Conservation (phyloP, 495 filamentous ascomycete genomes). For the Sporormia fimetaria region DNA sequence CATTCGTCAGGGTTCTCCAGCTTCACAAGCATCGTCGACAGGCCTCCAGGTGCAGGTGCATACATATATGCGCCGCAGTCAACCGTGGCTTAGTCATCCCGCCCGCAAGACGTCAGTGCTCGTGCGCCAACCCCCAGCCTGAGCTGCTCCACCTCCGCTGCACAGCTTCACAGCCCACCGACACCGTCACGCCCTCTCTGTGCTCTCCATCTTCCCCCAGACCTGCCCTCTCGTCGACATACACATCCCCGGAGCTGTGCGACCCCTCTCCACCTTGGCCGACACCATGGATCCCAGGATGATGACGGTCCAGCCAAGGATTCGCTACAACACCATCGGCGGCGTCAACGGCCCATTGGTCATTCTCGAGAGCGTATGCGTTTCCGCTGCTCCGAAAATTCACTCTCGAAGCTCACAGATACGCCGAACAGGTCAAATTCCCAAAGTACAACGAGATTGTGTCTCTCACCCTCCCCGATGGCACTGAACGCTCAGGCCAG, state of each 20-base stretch:
- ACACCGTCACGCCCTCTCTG: slow-evolving; percentile 1
- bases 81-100: slow-evolving; percentile 4
- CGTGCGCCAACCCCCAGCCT: slow-evolving; percentile 2
- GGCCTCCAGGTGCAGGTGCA: no score
- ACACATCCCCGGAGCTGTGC: background rate
- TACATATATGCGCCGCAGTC: background rate
- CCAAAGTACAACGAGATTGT: slow-evolving; percentile 98
- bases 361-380: slow-evolving; percentile 77
- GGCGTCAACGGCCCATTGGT: slow-evolving; percentile 97
- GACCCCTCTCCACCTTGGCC: slow-evolving; percentile 24
- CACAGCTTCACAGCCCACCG: slow-evolving; percentile 14
- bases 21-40: no score
- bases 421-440: slow-evolving; percentile 68
- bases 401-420: slow-evolving; percentile 16
- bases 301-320: slow-evolving; percentile 68
- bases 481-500: slow-evolving; percentile 83
- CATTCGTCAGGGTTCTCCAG: no score
- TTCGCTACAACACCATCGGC: slow-evolving; percentile 96
- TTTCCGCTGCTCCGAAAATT: background rate
- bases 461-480: slow-evolving; percentile 87
- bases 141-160: slow-evolving; percentile 11
- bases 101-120: slow-evolving; percentile 1
- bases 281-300: slow-evolving; percentile 63
- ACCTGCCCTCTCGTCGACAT: background rate
- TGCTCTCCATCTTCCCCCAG: background rate